A percentile compares a stretch with the other conserved stretches of the same genome.
Conservation (phyloP, 139 green algal genomes). For the Closterium sp. region DNA sequence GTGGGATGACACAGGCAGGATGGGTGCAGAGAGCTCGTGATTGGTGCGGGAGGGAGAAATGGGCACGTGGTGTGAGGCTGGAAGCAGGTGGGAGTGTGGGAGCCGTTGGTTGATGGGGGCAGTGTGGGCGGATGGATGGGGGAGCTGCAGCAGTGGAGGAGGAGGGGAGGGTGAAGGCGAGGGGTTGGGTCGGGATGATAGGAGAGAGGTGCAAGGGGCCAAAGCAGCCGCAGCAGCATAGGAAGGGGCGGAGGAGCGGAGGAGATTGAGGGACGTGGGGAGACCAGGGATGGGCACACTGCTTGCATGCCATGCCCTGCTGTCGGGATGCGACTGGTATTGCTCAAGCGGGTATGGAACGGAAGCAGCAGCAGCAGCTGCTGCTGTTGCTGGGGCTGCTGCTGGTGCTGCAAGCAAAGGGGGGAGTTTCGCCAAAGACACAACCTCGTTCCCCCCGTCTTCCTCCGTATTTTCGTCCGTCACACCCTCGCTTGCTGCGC, state of each 20-base stretch:
- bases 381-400: neutral
- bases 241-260: neutral
- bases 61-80: neutral
- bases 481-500: neutral
- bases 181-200: neutral
- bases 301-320: neutral
- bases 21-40: neutral
- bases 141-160: neutral
- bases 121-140: neutral
- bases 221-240: neutral
- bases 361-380: neutral
- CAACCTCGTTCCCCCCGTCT: neutral
- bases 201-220: neutral
- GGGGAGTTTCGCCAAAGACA: neutral
- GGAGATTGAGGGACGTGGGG: neutral
- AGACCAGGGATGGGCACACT: neutral
- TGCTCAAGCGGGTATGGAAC: neutral
- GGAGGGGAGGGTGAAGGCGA: neutral
- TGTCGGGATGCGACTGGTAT: neutral
- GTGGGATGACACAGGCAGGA: neutral
- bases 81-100: neutral
- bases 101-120: neutral
- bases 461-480: neutral
- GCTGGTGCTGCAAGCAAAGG: neutral
- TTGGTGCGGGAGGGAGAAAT: neutral